Base-by-base conservation (phyloP, 2,329 filamentous ascomycete genomes). In the Pseudopithomyces maydicus region DNA sequence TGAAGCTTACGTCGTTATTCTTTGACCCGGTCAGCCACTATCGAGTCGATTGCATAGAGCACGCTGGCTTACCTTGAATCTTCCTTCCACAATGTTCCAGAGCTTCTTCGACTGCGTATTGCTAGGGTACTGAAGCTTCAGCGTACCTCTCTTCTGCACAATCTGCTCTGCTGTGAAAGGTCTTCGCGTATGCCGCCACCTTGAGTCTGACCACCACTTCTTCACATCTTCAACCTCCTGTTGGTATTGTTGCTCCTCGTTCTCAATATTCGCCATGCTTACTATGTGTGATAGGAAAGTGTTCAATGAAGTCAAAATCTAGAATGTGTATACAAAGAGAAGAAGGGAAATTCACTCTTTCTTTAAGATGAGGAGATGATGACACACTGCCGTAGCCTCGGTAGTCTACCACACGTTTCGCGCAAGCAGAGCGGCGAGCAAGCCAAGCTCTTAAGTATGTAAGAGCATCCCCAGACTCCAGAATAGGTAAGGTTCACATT, bases 101-200 rank as follows among this genome's bases (percentile, higher is more conserved):
- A 98, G 84, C 86, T 99, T 99, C 85, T 97, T 97, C 46, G 90
- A 85, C 80, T 93, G 89, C 17, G 81, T 81, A 77, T 96, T 96
- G 80, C 93, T 95, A 19, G 95, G 89, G 76, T 98, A 98, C 62
- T 96, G 85, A 68, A 98, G 90, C 79, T 90, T 91, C 69, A 99
- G 81, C 72, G 90, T 93, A 56, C 95, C 95, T 73, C 95, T 85
- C 86, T 99, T 99, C 51, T 91, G 89, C 62, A 96, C 95, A 73
- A 99, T 98, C 80, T 96, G 91, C 83, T 98, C 95, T 32, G 95
- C 92, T 3, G 93, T 97, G 77, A 95, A 99, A 22, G 95, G 89
- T 56, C 95, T 86, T 81, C 90, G 93, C 69, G 95, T 99, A 79
- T 91, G 87, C 75, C 91, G 86, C 95, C 95, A 99, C 83, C 95